Conservation (phyloP, 2,329 filamentous ascomycete species). For the Allantophomopsis cytisporea region DNA sequence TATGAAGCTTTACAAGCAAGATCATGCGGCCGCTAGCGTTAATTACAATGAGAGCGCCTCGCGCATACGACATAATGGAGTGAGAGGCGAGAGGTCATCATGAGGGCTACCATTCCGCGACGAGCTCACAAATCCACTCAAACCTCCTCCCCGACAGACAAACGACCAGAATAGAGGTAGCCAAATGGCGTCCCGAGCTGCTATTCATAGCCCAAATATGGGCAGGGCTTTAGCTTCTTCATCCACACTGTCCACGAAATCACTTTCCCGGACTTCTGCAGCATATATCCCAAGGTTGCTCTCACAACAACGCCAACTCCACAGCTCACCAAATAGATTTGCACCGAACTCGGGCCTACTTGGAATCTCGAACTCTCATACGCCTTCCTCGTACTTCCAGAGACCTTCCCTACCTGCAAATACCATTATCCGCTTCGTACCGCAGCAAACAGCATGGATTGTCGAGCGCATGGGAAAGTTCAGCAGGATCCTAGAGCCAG, state of each 20-base stretch:
- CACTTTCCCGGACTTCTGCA: too few species aligned
- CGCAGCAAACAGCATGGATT: constrained; percentile 99
- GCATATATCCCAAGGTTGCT: too few species aligned
- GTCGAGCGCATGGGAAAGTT: constrained; percentile 99
- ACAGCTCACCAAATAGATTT: constrained; percentile 8
- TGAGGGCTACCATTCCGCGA: too few species aligned
- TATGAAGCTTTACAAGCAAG: too few species aligned
- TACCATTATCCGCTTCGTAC: constrained; percentile 89
- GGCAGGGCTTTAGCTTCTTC: constrained; percentile 8
- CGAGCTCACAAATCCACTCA: too few species aligned
- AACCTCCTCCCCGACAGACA: too few species aligned
- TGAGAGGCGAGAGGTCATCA: too few species aligned
- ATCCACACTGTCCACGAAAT: too few species aligned
- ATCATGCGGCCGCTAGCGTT: too few species aligned
- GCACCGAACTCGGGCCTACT: constrained; percentile 15
- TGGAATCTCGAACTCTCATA: constrained; percentile 19
- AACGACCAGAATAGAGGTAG: too few species aligned
- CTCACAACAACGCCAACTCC: constrained; percentile 5
- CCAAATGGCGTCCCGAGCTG: neutral
- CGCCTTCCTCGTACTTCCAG: constrained; percentile 69
- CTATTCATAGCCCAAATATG: neutral
- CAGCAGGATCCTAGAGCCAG: constrained; percentile 82
- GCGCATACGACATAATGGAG: too few species aligned
- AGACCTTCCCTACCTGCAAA: constrained; percentile 69
- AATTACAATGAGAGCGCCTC: too few species aligned